Base-by-base conservation (phyloP, 768 basidiomycete species). In the Phanerochaete sordida region DNA sequence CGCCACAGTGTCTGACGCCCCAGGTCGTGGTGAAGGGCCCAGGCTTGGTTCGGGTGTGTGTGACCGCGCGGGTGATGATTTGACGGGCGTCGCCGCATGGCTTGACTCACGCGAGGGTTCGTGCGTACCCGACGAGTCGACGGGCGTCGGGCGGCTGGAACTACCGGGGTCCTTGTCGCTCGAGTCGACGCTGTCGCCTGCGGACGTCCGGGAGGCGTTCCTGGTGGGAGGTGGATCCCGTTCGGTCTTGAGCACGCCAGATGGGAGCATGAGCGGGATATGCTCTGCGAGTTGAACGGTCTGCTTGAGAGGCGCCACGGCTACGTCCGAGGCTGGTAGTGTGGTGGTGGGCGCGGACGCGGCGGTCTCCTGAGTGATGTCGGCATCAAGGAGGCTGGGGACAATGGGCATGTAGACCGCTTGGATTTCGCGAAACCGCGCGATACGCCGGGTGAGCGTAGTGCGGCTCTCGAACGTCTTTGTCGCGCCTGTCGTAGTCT, bases 221-320 rank as follows among this genome's bases (percentile, higher is more conserved):
- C 7, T 47, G 33, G 21, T 3, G 55, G 3, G 12, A 70, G 62
- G 1, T 65, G 8, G 8, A 24, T n/a, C 45, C 19, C 45, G 19
- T 7, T 19, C 45, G 5, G 19, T 19, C 23, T 21, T 47, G 6
- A 47, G 19, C 1, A 21, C 21, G 19, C 11, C 58, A 2, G 70
- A 72, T 0, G 72, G 69, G 2, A 71, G 62, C 24, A 62, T 51
- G 2, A 70, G 57, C 13, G 31, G 56, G 13, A 62, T 62, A 11
- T 46, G 21, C 37, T 71, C 67, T 1, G 66, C 44, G 19, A 52
- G 66, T 13, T 59, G 47, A 33, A n/a, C 0, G 37, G 8, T n/a
- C 4, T 15, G n/a, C 35, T 46, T 9, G 15, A 23, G 27, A 19
- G 16, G n/a, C n/a, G 27, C 5, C 30, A 31, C n/a, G n/a, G n/a